Evolutionary conservation across 1,284 basidiomycete species (phyloP).

Genomic region (Blastosporella zonata): DNA sequence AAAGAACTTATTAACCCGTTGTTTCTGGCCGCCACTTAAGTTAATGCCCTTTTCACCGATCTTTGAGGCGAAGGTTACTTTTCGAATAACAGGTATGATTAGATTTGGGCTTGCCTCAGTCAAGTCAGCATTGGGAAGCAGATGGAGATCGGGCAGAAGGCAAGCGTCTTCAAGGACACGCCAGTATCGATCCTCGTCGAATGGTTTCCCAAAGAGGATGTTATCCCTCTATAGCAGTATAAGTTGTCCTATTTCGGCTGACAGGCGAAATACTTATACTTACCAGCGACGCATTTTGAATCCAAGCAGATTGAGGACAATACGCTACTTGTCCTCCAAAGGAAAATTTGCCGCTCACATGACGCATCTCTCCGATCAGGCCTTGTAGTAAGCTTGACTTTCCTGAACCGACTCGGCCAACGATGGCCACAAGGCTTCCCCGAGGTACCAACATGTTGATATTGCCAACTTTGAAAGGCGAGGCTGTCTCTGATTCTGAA

Average conservation of each 20-base stretch:
- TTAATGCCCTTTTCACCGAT: conserved; percentile 70
- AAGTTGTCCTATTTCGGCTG: not conserved
- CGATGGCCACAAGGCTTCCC: conserved; percentile 61
- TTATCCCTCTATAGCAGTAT: conserved; percentile 48
- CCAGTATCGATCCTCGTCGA: conserved; percentile 69
- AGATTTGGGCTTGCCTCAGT: conserved; percentile 49
- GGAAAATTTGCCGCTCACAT: conserved; percentile 46
- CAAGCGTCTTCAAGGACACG: conserved; percentile 58
- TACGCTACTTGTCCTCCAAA: conserved; percentile 72
- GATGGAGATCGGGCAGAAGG: conserved; percentile 66
- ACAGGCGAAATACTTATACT: conserved; percentile 20
- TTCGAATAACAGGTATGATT: no score
- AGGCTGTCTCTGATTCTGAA: conserved; percentile 4
- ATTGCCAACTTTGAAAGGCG: conserved; percentile 50
- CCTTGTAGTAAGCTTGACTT: conserved; percentile 72
- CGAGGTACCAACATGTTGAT: conserved; percentile 54
- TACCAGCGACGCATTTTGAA: conserved; percentile 76
- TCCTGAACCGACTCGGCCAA: conserved; percentile 64
- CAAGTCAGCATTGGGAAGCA: conserved; percentile 72
- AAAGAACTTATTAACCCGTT: conserved; percentile 42
- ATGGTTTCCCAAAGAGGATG: conserved; percentile 66
- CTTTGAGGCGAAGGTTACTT: no score
- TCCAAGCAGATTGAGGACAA: conserved; percentile 80
- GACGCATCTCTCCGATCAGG: conserved; percentile 74
- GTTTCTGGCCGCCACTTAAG: conserved; percentile 53